Base-by-base conservation (phyloP, 2,329 filamentous ascomycete species). In the Diplodia sapinea region DNA sequence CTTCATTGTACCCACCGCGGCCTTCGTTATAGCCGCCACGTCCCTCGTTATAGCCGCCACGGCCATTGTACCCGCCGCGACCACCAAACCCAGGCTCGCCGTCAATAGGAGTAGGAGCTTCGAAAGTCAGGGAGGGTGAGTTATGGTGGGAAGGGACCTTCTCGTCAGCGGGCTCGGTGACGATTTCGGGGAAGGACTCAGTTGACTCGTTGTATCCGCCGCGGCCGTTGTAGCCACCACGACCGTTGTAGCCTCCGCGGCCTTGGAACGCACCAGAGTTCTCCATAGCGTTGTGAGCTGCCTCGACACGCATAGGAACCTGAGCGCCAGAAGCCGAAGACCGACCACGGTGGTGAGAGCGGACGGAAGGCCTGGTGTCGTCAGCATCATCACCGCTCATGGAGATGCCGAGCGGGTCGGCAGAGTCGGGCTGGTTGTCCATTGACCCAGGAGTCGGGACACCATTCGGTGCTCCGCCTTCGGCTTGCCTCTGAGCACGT, bases 231-330 rank as follows among this genome's bases (percentile, higher is more conserved):
- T 78, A 78, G 43, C 75, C 75, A 31, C 74, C 74, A 4, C 75
- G 68, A 1, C 70, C 70, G 51, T 78, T 78, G 65, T 78, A 78
- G n/a, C 76, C 76, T 59, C 76, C 75, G 31, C 76, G 73, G 11
- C 77, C 69, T 43, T 68, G 61, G 69, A 66, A 69, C 7, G 51
- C 77, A 31, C 71, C 71, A 1, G 76, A 74, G 66, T 76, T 78
- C 17, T 29, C 73, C 70, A 15, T 75, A 13, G 52, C 52, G 20
- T 65, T 65, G 47, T 65, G 67, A 3, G 54, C 61, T 23, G 61
- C 62, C 31, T 65, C 67, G 11, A 68, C 47, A 8, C 52, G 61
- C 29, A 68, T 68, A 4, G 51, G 55, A 8, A 43, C 55, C 29
- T 63, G 59, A 6, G 40, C 59, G 9, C 59, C 59, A 31, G 65